Evolutionary conservation across 78 protist species (phyloP).

Genomic region (Isochrysis galbana): DNA sequence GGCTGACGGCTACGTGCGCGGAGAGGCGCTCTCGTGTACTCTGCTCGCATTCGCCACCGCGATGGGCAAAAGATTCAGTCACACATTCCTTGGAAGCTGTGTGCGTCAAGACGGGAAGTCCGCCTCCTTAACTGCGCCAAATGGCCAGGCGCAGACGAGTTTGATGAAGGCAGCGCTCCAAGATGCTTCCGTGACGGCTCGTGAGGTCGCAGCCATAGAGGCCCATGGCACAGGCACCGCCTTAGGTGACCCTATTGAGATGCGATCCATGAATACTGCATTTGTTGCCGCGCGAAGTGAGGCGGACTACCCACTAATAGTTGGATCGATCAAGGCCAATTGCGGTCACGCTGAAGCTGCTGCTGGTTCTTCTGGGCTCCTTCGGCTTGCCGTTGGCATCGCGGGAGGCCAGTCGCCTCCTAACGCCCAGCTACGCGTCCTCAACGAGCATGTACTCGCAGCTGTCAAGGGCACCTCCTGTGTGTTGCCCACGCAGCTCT

Average conservation of each 20-base stretch:
- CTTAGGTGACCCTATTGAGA: slow-evolving; percentile 71
- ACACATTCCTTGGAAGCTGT: not conserved
- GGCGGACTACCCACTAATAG: slow-evolving; percentile 44
- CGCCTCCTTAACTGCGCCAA: slow-evolving; percentile 65
- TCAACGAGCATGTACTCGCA: not conserved
- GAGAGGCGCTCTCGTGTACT: slow-evolving; percentile 67
- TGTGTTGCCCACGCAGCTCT: not conserved
- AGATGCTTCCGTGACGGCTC: not conserved
- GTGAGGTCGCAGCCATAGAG: slow-evolving; percentile 55
- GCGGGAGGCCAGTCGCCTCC: not conserved
- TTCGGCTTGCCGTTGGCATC: not conserved
- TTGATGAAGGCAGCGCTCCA: not conserved
- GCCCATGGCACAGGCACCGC: slow-evolving; percentile 83
- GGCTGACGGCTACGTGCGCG: slow-evolving; percentile 85
- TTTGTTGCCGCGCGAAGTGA: not conserved
- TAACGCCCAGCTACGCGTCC: not conserved
- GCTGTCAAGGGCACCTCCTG: not conserved
- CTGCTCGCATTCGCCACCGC: slow-evolving; percentile 45
- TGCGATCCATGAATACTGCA: slow-evolving; percentile 32
- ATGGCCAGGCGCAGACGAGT: not conserved
- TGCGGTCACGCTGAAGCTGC: slow-evolving; percentile 77
- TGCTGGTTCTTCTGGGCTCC: slow-evolving; percentile 16
- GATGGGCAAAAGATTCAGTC: not conserved
- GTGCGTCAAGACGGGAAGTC: slow-evolving; percentile 60
- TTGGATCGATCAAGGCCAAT: slow-evolving; percentile 75